Percentiles rank a stretch among this genome's conserved stretches.
phyloP scores from a whole-genome alignment of 2,329 filamentous ascomycete genomes.

The Stagonosporopsis chrysanthemi region DNA sequence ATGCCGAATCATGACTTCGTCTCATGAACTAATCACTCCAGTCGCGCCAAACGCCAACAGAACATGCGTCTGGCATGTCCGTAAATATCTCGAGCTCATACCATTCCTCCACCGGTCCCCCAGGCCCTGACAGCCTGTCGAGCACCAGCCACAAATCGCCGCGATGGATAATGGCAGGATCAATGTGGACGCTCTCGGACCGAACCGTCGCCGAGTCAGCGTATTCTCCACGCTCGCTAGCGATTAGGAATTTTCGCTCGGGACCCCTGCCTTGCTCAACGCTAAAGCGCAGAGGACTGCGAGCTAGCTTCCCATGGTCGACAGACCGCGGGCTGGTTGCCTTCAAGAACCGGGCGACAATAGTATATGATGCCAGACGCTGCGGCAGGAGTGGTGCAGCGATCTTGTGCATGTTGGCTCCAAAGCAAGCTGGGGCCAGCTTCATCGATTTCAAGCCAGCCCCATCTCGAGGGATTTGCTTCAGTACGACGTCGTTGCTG shows the following conservation, averaged over 20 bases:
- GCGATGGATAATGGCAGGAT: conserved; percentile 63
- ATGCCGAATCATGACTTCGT: conserved; percentile 21
- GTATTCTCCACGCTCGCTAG: conserved; percentile 77
- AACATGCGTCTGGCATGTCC: conserved; percentile 55
- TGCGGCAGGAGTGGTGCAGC: conserved; percentile 59
- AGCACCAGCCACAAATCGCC: conserved; percentile 80
- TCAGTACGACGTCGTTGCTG: conserved; percentile 63
- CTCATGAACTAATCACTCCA: conserved; percentile 48
- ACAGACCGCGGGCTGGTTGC: conserved; percentile 38
- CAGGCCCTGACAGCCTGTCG: conserved; percentile 74
- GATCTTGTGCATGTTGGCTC: conserved; percentile 59
- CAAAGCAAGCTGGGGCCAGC: conserved; percentile 63
- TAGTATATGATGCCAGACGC: conserved; percentile 68
- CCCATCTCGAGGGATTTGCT: conserved; percentile 72
- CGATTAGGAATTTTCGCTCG: conserved; percentile 68
- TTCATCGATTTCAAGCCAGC: conserved; percentile 75
- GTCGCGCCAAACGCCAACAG: conserved; percentile 55
- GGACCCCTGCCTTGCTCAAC: conserved; percentile 77
- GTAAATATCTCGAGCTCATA: conserved; percentile 60
- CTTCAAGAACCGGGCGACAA: conserved; percentile 60
- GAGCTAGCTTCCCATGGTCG: conserved; percentile 40
- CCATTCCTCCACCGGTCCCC: conserved; percentile 55
- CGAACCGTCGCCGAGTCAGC: conserved; percentile 72
- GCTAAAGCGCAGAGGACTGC: conserved; percentile 70
- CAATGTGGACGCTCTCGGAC: conserved; percentile 77